phyloP scores from a whole-genome alignment of 495 filamentous ascomycete genomes.

The Penicillium cosmopolitanum region DNA sequence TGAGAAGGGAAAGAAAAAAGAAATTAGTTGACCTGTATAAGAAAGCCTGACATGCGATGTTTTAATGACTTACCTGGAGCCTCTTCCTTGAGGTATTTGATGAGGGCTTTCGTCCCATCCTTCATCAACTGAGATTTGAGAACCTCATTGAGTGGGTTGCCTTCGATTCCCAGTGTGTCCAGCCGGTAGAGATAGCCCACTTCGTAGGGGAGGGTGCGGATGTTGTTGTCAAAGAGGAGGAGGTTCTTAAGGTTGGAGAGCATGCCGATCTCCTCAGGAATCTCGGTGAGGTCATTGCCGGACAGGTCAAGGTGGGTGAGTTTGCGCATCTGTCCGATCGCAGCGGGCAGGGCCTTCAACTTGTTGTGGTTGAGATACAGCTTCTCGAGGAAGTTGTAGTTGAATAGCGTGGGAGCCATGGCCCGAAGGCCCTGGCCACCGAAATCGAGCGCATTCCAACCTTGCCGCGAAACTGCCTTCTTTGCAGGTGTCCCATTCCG shows the following conservation, averaged over 20 bases:
- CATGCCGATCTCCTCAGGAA: constrained; percentile 96
- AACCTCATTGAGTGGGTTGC: constrained; percentile 77
- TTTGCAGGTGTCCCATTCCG: constrained; percentile 61
- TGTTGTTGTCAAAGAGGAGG: constrained; percentile 84
- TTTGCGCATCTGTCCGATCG: constrained; percentile 78
- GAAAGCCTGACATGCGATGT: neutral
- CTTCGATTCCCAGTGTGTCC: constrained; percentile 88
- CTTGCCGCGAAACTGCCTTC: constrained; percentile 68
- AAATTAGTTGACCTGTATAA: neutral
- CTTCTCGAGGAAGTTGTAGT: constrained; percentile 83
- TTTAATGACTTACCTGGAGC: constrained; percentile 68
- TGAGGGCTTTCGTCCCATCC: constrained; percentile 81
- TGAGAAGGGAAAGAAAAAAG: constrained; percentile 27
- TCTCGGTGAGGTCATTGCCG: constrained; percentile 76
- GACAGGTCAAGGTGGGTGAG: constrained; percentile 84
- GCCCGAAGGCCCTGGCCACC: constrained; percentile 90
- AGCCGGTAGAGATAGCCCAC: constrained; percentile 84
- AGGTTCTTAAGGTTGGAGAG: constrained; percentile 82
- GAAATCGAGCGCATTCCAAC: constrained; percentile 90
- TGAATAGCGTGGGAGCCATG: constrained; percentile 76
- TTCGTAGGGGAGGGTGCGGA: constrained; percentile 80
- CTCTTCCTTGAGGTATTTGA: constrained; percentile 78
- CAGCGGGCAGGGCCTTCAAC: constrained; percentile 70
- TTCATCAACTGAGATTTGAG: constrained; percentile 79
- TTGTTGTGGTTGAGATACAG: constrained; percentile 92